Percentiles rank a stretch among this genome's conserved stretches.
These are phyloP conservation scores for Sarocladium brachiariae DNA, from an alignment of 2,329 filamentous ascomycete species.

Conservation along the genomic window DNA sequence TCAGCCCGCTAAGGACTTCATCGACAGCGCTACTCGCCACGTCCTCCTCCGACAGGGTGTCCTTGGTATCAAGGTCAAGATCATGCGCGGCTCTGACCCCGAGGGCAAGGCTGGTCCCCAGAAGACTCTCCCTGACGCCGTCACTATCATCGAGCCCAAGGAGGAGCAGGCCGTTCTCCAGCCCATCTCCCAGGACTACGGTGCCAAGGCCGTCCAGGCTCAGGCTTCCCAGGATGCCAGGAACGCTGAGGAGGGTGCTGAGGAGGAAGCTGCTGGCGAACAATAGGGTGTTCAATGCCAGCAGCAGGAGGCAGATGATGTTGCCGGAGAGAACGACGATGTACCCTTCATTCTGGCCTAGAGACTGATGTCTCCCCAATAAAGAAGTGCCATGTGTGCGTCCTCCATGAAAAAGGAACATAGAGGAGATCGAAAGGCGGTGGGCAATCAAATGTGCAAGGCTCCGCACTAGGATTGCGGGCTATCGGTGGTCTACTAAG, in stretches of 20 bases:
- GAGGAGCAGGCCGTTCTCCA: constrained; percentile 94
- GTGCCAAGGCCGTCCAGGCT: constrained; percentile 70
- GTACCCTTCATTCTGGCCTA: constrained; percentile 5
- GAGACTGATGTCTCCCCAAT: not conserved
- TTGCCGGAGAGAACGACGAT: constrained; percentile 8
- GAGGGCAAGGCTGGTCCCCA: constrained; percentile 97
- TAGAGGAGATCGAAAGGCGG: constrained; percentile 18
- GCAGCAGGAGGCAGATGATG: constrained; percentile 14
- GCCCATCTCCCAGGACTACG: constrained; percentile 97
- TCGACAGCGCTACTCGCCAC: constrained; percentile 97
- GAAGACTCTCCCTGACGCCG: constrained; percentile 95
- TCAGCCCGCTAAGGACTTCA: constrained; percentile 99
- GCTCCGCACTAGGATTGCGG: constrained; percentile 8
- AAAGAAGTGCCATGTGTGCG: not conserved
- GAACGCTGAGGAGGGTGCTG: constrained; percentile 44
- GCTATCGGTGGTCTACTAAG: constrained; percentile 27
- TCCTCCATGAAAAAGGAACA: constrained; percentile 14
- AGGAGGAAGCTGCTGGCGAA: constrained; percentile 36
- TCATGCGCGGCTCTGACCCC: constrained; percentile 99
- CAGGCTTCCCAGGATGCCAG: constrained; percentile 57
- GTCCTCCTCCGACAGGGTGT: constrained; percentile 99
- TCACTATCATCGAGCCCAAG: constrained; percentile 99
- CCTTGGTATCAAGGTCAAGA: constrained; percentile 99
- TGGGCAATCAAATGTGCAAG: constrained; percentile 8
- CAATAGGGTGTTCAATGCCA: constrained; percentile 27